Evolutionary conservation across 805 yeast species (phyloP).

Genomic region (Cyberlindnera lachancei): DNA sequence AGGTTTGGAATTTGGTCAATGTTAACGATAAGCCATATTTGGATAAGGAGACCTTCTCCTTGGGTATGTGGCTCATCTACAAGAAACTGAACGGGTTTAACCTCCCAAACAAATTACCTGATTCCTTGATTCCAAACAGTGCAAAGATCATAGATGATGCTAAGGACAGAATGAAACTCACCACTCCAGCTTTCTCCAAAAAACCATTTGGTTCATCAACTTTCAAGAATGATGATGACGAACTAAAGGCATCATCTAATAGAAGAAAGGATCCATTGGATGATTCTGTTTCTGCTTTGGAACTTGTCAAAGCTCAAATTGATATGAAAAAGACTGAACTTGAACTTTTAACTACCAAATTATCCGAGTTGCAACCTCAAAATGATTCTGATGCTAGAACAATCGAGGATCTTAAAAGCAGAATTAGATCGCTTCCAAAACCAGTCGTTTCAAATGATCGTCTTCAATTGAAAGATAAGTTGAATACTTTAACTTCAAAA

Average conservation of each 20-base stretch:
- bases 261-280: slow-evolving; percentile 33
- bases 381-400: slow-evolving; percentile 39
- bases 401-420: slow-evolving; percentile 57
- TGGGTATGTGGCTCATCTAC: slow-evolving; percentile 95
- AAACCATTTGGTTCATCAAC: slow-evolving; percentile 30
- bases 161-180: slow-evolving; percentile 40
- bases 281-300: slow-evolving; percentile 24
- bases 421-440: slow-evolving; percentile 41
- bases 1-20: slow-evolving; percentile 88
- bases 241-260: slow-evolving; percentile 55
- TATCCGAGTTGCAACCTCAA: slow-evolving; percentile 18
- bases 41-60: slow-evolving; percentile 85
- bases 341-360: slow-evolving; percentile 55
- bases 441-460: slow-evolving; percentile 29
- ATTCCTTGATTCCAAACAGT: slow-evolving; percentile 86
- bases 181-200: slow-evolving; percentile 11
- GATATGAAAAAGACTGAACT: slow-evolving; percentile 66
- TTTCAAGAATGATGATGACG: slow-evolving; percentile 70
- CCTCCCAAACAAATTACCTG: slow-evolving; percentile 77
- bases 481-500: slow-evolving; percentile 57
- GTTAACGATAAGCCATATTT: slow-evolving; percentile 74
- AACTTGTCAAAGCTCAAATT: slow-evolving; percentile 53
- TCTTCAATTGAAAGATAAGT: slow-evolving; percentile 42
- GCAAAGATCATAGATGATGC: slow-evolving; percentile 64
- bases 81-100: slow-evolving; percentile 82